A percentile compares a stretch with the other conserved stretches of the same genome.
phyloP scores from a whole-genome alignment of 257 asterid genomes.

The Misopates orontium region DNA sequence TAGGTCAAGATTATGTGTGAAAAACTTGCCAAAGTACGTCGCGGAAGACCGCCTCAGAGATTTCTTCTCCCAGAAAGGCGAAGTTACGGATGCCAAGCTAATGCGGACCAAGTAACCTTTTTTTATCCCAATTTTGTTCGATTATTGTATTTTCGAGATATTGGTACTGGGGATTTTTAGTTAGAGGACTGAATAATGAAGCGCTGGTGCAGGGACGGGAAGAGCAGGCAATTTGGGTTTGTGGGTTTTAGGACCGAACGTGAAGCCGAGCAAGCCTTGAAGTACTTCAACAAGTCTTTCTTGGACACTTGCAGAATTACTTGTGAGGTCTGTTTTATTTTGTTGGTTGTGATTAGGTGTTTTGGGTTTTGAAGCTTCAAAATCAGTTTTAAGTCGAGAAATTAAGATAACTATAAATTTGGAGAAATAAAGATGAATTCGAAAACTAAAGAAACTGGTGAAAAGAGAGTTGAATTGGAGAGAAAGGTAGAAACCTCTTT shows the following conservation, averaged over 20 bases:
- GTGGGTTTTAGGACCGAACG: constrained; percentile 75
- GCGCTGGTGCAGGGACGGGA: constrained; percentile 71
- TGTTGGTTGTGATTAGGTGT: constrained; percentile 2
- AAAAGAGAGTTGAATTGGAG: too few relatives aligned
- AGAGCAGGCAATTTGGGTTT: constrained; percentile 85
- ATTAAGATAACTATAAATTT: neutral
- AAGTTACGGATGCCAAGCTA: constrained; percentile 89
- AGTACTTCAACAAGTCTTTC: constrained; percentile 67
- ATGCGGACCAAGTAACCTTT: constrained; percentile 74
- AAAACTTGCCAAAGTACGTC: constrained; percentile 76
- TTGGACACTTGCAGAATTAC: constrained; percentile 66
- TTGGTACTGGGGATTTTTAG: neutral
- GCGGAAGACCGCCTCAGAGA: constrained; percentile 80
- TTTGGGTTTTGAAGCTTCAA: constrained; percentile 8
- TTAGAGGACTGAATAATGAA: neutral
- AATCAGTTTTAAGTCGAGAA: neutral
- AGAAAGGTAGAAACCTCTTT: too few relatives aligned
- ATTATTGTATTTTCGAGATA: neutral
- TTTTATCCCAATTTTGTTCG: neutral
- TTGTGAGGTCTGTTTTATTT: constrained; percentile 65
- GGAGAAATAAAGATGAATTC: neutral
- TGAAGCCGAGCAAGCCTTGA: constrained; percentile 70
- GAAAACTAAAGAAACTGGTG: too few relatives aligned
- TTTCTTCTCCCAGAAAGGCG: constrained; percentile 88
- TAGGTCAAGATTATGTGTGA: constrained; percentile 87